Percentiles rank a stretch among this genome's conserved stretches.
These are phyloP conservation scores for Cercospora sp. DNA, from an alignment of 2,329 filamentous ascomycete genomes.

Conservation along the genomic window DNA sequence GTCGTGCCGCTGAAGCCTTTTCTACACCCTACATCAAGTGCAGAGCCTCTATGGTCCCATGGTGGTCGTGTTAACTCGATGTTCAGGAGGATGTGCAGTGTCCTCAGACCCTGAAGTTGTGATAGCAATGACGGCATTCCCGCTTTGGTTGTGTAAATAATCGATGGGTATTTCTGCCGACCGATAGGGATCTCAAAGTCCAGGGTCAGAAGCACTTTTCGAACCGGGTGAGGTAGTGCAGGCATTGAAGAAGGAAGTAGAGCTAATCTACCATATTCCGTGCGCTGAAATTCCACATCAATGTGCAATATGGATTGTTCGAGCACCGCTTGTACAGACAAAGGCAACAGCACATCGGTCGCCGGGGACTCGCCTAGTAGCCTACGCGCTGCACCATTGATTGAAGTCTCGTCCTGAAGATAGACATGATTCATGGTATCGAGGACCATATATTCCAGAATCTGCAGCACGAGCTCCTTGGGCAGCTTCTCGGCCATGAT, in stretches of 20 bases:
- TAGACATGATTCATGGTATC: conserved; percentile 8
- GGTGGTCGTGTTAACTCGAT: conserved; percentile 18
- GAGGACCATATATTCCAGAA: conserved; percentile 18
- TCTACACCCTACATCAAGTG: conserved; percentile 15
- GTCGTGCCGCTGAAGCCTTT: conserved; percentile 22
- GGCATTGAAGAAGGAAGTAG: conserved; percentile 2
- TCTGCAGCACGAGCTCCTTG: conserved; percentile 20
- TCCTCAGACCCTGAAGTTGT: conserved; percentile 17
- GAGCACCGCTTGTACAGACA: conserved; percentile 16
- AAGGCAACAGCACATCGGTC: conserved; percentile 8
- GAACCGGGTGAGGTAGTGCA: conserved; percentile 13
- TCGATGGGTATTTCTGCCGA: conserved; percentile 19
- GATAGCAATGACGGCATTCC: conserved; percentile 18
- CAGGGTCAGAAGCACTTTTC: conserved; percentile 10
- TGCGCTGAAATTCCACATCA: conserved; percentile 13
- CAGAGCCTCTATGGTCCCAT: conserved; percentile 15
- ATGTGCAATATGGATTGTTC: conserved; percentile 17
- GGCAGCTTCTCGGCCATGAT: conserved; percentile 16
- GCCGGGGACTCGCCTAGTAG: conserved; percentile 13
- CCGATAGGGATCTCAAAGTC: conserved; percentile 18
- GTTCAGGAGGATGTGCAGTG: conserved; percentile 14
- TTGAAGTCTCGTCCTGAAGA: conserved; percentile 2
- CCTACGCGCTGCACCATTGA: conserved; percentile 8
- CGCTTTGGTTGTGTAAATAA: conserved; percentile 18
- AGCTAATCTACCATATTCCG: conserved; percentile 12